These are phyloP conservation scores for Ramularia endophylla DNA, from an alignment of 2,329 filamentous ascomycete species.

Conservation along the genomic window DNA sequence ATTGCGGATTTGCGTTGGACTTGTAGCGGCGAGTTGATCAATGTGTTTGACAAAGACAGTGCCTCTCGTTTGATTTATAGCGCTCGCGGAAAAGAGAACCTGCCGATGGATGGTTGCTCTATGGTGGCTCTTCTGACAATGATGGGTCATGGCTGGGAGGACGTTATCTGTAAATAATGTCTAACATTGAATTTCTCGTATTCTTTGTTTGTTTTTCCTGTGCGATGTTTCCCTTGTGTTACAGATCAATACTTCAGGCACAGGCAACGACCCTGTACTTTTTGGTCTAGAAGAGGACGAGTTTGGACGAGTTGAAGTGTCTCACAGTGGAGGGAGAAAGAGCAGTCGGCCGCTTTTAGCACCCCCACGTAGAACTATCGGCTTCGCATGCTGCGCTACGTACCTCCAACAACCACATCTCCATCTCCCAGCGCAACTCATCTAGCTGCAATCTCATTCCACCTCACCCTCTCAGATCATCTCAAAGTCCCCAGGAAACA, in stretches of 20 bases:
- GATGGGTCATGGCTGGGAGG: slow-evolving; percentile 1
- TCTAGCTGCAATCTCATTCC: not conserved
- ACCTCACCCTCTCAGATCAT: not conserved
- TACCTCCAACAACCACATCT: not conserved
- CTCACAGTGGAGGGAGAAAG: no score
- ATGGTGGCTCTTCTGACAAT: slow-evolving; percentile 4
- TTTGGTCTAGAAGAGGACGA: slow-evolving; percentile 1
- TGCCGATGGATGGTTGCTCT: slow-evolving; percentile 10
- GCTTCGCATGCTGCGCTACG: no score
- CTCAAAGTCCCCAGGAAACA: not conserved
- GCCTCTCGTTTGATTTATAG: no score
- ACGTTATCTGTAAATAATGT: slow-evolving; percentile 25
- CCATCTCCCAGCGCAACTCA: not conserved
- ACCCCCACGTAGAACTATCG: no score
- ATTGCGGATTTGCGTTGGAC: slow-evolving; percentile 17
- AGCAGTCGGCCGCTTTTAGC: no score
- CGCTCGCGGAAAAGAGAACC: slow-evolving; percentile 8
- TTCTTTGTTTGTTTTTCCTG: slow-evolving; percentile 7
- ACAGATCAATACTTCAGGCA: no score
- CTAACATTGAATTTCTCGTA: slow-evolving; percentile 17
- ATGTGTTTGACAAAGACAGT: slow-evolving; percentile 7
- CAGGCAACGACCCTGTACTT: no score
- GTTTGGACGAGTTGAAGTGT: slow-evolving; percentile 6
- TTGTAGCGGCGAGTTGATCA: slow-evolving; percentile 8
- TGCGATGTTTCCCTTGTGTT: no score